phyloP scores from a whole-genome alignment of 805 yeast species.

The Sporopachydermia quercuum region DNA sequence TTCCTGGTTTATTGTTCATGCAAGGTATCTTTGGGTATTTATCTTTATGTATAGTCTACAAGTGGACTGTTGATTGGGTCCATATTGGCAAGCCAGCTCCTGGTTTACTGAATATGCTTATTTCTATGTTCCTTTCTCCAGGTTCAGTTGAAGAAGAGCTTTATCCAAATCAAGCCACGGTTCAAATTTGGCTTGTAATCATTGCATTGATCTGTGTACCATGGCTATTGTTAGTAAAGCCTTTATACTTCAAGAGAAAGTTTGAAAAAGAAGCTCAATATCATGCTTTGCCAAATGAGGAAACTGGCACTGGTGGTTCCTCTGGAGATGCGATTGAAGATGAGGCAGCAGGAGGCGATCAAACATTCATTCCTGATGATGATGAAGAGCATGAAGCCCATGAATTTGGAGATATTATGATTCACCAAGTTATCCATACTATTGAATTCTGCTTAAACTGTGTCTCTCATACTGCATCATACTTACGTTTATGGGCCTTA shows the following conservation, averaged over 20 bases:
- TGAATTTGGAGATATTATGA: constrained; percentile 85
- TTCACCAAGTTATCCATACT: constrained; percentile 94
- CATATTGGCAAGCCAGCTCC: constrained; percentile 71
- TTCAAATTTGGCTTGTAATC: constrained; percentile 58
- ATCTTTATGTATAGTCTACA: constrained; percentile 72
- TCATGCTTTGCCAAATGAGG: constrained; percentile 30
- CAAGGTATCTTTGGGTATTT: constrained; percentile 92
- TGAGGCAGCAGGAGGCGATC: constrained; percentile 13
- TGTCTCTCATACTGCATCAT: constrained; percentile 97
- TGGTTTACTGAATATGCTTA: constrained; percentile 84
- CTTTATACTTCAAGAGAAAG: constrained; percentile 50
- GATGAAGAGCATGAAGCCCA: constrained; percentile 43
- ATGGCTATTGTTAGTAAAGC: constrained; percentile 76
- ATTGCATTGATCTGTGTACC: constrained; percentile 88
- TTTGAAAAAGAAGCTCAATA: constrained; percentile 40
- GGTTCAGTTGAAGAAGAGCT: constrained; percentile 73
- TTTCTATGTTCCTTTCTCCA: constrained; percentile 89
- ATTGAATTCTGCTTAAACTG: constrained; percentile 95
- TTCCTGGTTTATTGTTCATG: constrained; percentile 91
- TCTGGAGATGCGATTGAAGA: constrained; percentile 11
- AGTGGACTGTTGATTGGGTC: constrained; percentile 91
- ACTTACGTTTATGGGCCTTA: constrained; percentile 91
- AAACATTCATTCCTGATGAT: constrained; percentile 34
- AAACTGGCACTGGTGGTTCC: constrained; percentile 15
- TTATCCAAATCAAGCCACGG: constrained; percentile 61